These are phyloP conservation scores for Wickerhamiella bombiphila DNA, from an alignment of 805 yeast genomes.

Conservation along the genomic window DNA sequence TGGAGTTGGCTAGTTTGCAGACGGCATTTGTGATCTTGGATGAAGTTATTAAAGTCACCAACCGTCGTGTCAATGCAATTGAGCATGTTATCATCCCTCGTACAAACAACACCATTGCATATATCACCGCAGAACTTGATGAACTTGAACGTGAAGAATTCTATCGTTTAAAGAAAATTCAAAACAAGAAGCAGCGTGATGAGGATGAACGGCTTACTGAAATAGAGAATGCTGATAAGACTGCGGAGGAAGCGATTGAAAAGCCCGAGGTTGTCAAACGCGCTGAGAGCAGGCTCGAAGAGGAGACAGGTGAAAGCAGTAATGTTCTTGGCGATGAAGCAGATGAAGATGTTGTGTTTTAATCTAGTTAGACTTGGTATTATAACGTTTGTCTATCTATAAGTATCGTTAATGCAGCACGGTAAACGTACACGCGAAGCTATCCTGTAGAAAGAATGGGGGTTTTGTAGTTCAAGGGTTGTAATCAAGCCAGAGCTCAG, in stretches of 20 bases:
- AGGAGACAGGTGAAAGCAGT: conserved; percentile 1
- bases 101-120: conserved; percentile 84
- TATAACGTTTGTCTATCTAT: too few species aligned
- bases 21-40: conserved; percentile 93
- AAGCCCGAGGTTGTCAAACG: conserved; percentile 13
- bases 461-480: conserved; percentile 2
- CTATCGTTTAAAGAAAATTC: conserved; percentile 90
- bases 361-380: too few species aligned
- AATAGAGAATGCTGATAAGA: conserved; percentile 6
- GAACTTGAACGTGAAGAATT: conserved; percentile 97
- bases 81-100: conserved; percentile 97
- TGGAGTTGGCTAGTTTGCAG: conserved; percentile 88
- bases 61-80: conserved; percentile 95
- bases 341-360: conserved; percentile 13
- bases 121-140: conserved; percentile 91
- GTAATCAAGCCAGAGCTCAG: conserved; percentile 57
- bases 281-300: conserved; percentile 20
- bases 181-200: conserved; percentile 80
- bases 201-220: conserved; percentile 18
- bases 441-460: neutral
- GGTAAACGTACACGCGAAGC: too few species aligned
- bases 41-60: conserved; percentile 94
- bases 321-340: conserved; percentile 2
- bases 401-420: too few species aligned
- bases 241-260: conserved; percentile 11